A percentile compares a stretch with the other conserved stretches of the same genome.
These are phyloP conservation scores for Dioscorea cayenensis DNA, from an alignment of 116 monocot genomes.

Conservation along the genomic window DNA sequence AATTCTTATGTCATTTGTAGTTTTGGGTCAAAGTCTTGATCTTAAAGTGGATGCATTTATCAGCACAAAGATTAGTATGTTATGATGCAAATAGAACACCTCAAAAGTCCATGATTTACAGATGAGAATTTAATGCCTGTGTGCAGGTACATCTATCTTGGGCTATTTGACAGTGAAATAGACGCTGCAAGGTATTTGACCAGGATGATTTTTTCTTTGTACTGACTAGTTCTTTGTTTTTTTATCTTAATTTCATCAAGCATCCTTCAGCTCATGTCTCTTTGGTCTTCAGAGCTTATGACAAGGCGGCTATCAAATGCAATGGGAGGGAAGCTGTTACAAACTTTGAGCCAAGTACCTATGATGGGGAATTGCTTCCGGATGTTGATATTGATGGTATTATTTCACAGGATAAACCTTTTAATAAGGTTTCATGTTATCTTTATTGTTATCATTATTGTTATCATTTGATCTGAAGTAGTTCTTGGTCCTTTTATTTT, in stretches of 20 bases:
- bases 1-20: background rate
- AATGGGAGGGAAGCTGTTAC: slow-evolving; percentile 81
- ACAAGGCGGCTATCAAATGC: slow-evolving; percentile 68
- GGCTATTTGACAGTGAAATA: slow-evolving; percentile 70
- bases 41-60: background rate
- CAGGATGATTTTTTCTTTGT: slow-evolving; percentile 4
- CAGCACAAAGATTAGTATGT: background rate
- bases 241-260: background rate
- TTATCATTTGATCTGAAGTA: too few relatives aligned
- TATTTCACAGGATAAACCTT: background rate
- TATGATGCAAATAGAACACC: background rate
- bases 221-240: background rate
- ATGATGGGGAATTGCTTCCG: slow-evolving; percentile 43
- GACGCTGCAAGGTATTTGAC: slow-evolving; percentile 63
- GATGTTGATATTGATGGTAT: slow-evolving; percentile 38
- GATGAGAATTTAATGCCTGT: slow-evolving; percentile 9
- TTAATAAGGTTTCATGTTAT: too few relatives aligned
- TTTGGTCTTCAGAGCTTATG: slow-evolving; percentile 58
- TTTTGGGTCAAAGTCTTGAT: background rate
- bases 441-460: too few relatives aligned
- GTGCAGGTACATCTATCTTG: slow-evolving; percentile 82
- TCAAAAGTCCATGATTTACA: slow-evolving; percentile 2
- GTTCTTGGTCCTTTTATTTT: too few relatives aligned
- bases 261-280: slow-evolving; percentile 3
- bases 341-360: slow-evolving; percentile 61